Percentiles rank a stretch among this genome's conserved stretches.
Evolutionary conservation across 2,329 filamentous ascomycete genomes (phyloP).

Genomic region (Fonsecaea nubica): DNA sequence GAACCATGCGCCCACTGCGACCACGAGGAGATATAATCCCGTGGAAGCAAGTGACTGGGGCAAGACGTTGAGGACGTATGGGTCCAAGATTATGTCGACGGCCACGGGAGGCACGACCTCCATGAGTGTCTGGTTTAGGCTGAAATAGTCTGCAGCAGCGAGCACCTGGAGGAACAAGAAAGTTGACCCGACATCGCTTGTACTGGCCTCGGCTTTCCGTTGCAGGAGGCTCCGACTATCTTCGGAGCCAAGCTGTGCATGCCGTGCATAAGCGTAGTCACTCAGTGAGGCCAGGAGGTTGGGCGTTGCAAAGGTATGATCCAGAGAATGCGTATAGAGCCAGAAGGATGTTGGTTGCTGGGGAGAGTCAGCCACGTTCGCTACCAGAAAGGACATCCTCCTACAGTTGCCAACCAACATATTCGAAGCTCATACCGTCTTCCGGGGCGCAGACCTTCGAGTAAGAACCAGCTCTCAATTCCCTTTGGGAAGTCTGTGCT

Average conservation of each 20-base stretch:
- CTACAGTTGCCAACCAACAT: constrained; percentile 91
- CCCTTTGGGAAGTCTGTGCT: constrained; percentile 61
- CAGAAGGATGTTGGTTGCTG: constrained; percentile 87
- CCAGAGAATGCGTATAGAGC: constrained; percentile 69
- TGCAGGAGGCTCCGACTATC: constrained; percentile 31
- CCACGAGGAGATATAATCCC: constrained; percentile 68
- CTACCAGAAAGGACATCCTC: constrained; percentile 43
- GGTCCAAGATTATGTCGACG: constrained; percentile 84
- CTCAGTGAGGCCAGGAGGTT: constrained; percentile 70
- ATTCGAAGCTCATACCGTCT: constrained; percentile 89
- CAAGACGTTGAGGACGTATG: constrained; percentile 78
- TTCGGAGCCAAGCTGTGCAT: constrained; percentile 42
- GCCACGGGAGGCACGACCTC: constrained; percentile 71
- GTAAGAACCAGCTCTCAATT: constrained; percentile 76
- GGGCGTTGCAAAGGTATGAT: constrained; percentile 66
- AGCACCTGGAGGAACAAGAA: constrained; percentile 75
- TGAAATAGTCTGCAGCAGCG: constrained; percentile 85
- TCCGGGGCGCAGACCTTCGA: constrained; percentile 71
- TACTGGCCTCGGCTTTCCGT: constrained; percentile 14
- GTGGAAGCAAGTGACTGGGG: constrained; percentile 79
- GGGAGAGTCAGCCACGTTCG: constrained; percentile 15
- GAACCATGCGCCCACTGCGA: constrained; percentile 63
- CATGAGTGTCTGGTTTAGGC: constrained; percentile 77
- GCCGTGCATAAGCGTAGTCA: constrained; percentile 63
- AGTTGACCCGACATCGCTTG: constrained; percentile 42